phyloP scores from a whole-genome alignment of 768 basidiomycete genomes.

The Dioszegia crocea region DNA sequence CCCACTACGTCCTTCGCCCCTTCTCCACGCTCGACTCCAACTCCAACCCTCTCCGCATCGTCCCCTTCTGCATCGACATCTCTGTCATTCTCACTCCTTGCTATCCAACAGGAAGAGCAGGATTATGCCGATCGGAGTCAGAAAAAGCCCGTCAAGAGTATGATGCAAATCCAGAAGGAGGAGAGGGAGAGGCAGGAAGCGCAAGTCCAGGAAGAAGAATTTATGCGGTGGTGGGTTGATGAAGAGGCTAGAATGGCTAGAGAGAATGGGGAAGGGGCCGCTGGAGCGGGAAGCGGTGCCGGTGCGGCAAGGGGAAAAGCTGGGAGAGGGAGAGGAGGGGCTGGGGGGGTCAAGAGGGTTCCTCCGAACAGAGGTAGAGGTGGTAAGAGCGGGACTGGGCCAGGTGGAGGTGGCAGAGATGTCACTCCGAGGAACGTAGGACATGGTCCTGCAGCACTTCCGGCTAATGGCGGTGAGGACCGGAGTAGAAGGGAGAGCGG shows the following conservation, averaged over 20 bases:
- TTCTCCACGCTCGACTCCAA: constrained; percentile 15
- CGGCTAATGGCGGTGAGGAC: too few relatives aligned
- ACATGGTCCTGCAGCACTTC: too few relatives aligned
- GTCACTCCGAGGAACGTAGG: too few relatives aligned
- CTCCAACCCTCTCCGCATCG: constrained; percentile 25
- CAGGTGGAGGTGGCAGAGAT: too few relatives aligned
- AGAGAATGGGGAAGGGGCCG: constrained; percentile 2
- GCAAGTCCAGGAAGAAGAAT: constrained; percentile 63
- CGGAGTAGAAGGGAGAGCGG: too few relatives aligned
- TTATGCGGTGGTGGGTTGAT: constrained; percentile 81
- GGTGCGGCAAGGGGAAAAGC: constrained; percentile 4
- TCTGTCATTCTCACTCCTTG: constrained; percentile 62
- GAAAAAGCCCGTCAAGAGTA: constrained; percentile 57
- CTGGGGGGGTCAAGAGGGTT: constrained; percentile 2
- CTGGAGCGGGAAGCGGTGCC: constrained; percentile 1
- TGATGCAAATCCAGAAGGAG: constrained; percentile 83
- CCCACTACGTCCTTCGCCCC: constrained; percentile 30
- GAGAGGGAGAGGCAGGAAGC: constrained; percentile 50
- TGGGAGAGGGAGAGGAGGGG: neutral
- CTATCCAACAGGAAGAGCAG: constrained; percentile 77
- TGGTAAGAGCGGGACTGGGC: constrained; percentile 6
- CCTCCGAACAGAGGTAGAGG: constrained; percentile 15
- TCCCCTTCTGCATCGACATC: constrained; percentile 26
- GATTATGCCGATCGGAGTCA: constrained; percentile 53
- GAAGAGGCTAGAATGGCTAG: constrained; percentile 54